Conservation (phyloP, 768 basidiomycete species). For the Strobilomyces echinocephalus region DNA sequence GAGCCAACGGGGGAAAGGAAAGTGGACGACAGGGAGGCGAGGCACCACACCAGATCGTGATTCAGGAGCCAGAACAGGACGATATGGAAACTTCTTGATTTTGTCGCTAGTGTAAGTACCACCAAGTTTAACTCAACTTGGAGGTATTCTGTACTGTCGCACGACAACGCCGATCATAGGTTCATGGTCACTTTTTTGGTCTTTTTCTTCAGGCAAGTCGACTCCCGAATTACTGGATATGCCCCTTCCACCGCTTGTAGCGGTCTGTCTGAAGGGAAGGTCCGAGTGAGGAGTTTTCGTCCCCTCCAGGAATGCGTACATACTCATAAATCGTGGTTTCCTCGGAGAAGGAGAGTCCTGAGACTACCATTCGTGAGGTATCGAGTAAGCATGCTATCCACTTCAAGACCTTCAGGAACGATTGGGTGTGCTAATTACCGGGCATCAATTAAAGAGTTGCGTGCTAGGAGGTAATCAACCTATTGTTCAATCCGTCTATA, state of each 20-base stretch:
- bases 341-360: background rate
- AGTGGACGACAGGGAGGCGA: background rate
- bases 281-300: background rate
- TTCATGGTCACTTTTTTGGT: background rate
- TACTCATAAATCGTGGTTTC: background rate
- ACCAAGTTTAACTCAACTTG: background rate
- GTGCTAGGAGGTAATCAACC: background rate
- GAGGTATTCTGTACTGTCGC: background rate
- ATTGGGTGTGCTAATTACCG: background rate
- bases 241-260: background rate
- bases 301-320: background rate
- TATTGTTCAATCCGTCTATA: conserved; percentile 1
- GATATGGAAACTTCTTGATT: conserved; percentile 31
- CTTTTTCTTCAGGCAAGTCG: background rate
- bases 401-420: background rate
- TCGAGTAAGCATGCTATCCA: conserved; percentile 1
- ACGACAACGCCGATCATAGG: background rate
- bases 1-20: conserved; percentile 9
- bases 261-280: background rate
- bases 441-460: background rate
- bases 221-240: background rate
- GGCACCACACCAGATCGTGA: conserved; percentile 27
- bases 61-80: conserved; percentile 43
- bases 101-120: background rate
- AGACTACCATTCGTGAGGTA: background rate